These are phyloP conservation scores for Microbotryum silenes-acaulis DNA, from an alignment of 1,284 basidiomycete species.

Conservation along the genomic window DNA sequence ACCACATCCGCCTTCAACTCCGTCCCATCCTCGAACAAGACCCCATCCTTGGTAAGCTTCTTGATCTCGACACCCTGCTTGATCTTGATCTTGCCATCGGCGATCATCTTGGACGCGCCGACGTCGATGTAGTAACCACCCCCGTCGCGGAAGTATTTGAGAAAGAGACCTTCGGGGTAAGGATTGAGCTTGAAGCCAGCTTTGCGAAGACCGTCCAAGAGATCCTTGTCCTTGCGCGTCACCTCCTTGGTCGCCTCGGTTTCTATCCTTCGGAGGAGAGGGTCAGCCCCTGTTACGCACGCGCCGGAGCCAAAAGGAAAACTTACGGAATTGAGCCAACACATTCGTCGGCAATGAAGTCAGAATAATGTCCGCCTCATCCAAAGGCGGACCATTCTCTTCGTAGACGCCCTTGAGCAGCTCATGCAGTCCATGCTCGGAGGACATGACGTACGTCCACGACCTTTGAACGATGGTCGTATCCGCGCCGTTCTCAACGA, in stretches of 20 bases:
- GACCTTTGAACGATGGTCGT: conserved; percentile 41
- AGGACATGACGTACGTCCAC: conserved; percentile 43
- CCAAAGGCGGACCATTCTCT: conserved; percentile 43
- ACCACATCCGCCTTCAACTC: conserved; percentile 39
- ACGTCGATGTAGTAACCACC: conserved; percentile 38
- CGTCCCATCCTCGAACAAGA: conserved; percentile 41
- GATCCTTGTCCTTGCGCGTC: conserved; percentile 38
- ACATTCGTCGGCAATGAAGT: conserved; percentile 44
- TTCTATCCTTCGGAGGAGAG: conserved; percentile 34
- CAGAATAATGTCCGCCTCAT: conserved; percentile 48
- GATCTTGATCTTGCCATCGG: conserved; percentile 41
- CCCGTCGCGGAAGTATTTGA: conserved; percentile 37
- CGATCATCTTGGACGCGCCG: conserved; percentile 36
- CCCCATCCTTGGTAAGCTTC: conserved; percentile 31
- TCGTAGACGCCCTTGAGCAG: conserved; percentile 40
- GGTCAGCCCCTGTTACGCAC: conserved; percentile 35
- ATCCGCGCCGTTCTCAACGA: conserved; percentile 37
- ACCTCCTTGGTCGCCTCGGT: conserved; percentile 37
- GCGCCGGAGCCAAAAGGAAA: conserved; percentile 29
- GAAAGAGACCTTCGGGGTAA: conserved; percentile 25
- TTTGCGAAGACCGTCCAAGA: conserved; percentile 41
- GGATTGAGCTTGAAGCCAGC: conserved; percentile 44
- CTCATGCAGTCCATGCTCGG: conserved; percentile 33
- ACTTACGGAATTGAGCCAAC: conserved; percentile 37
- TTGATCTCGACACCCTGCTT: conserved; percentile 39